These are phyloP conservation scores for Ulvella scutata DNA, from an alignment of 139 green algal genomes.

Conservation along the genomic window DNA sequence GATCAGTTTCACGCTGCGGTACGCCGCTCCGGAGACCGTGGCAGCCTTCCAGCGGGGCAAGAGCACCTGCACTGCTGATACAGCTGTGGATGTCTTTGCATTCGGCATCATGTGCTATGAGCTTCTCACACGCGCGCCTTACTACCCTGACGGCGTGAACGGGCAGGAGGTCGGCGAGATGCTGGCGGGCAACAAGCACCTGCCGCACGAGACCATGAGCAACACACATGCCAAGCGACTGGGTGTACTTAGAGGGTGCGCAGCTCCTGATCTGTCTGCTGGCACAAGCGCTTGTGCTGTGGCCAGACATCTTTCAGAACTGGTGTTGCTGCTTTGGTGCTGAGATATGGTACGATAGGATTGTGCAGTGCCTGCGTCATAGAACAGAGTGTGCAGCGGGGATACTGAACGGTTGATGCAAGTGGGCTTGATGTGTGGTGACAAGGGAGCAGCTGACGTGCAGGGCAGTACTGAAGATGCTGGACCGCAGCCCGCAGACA, in stretches of 20 bases:
- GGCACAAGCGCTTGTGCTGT: background rate
- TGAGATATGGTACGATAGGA: background rate
- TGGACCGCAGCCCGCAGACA: slow-evolving; percentile 1
- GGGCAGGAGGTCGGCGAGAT: background rate
- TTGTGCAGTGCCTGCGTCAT: background rate
- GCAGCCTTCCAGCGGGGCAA: background rate
- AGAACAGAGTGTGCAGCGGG: background rate
- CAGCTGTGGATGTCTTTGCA: background rate
- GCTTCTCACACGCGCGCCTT: background rate
- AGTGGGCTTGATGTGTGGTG: no score
- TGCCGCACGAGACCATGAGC: background rate
- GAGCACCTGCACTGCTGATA: background rate
- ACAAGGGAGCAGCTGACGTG: background rate
- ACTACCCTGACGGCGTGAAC: background rate
- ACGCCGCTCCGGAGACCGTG: slow-evolving; percentile 1
- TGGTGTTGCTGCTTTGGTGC: background rate
- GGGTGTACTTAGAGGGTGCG: background rate
- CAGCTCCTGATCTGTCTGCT: background rate
- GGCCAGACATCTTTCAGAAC: background rate
- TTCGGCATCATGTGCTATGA: background rate
- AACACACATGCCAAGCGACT: background rate
- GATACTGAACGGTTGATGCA: background rate
- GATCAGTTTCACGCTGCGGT: background rate
- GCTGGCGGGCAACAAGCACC: background rate
- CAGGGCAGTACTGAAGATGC: background rate